Evolutionary conservation across 352 stramenopile species (phyloP).

Genomic region (Globisporangium paddicum): DNA sequence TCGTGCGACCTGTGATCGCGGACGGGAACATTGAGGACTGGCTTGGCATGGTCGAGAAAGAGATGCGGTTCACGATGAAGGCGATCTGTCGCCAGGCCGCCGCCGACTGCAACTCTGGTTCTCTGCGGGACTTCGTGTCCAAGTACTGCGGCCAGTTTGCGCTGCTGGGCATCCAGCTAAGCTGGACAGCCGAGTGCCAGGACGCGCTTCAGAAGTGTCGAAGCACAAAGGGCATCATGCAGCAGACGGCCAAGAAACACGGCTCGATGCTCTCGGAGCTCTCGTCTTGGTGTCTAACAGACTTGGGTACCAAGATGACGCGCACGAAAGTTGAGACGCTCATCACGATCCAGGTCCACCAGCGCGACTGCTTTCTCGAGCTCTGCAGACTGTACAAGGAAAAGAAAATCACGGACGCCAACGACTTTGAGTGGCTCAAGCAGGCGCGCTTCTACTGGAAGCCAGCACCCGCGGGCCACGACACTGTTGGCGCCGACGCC

Average conservation of each 20-base stretch:
- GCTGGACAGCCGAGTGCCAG: conserved; percentile 71
- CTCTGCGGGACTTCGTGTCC: conserved; percentile 63
- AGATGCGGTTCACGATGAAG: conserved; percentile 72
- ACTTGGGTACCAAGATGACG: conserved; percentile 88
- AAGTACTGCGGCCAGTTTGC: conserved; percentile 73
- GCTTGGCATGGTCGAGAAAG: conserved; percentile 59
- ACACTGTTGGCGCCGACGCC: conserved; percentile 85
- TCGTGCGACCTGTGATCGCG: conserved; percentile 46
- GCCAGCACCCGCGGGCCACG: conserved; percentile 49
- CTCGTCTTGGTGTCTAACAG: conserved; percentile 88
- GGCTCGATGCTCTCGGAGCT: conserved; percentile 81
- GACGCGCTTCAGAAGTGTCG: conserved; percentile 75
- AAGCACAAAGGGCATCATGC: conserved; percentile 81
- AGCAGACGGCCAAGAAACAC: conserved; percentile 79
- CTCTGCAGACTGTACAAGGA: conserved; percentile 72
- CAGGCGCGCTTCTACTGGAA: conserved; percentile 79
- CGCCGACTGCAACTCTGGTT: conserved; percentile 39
- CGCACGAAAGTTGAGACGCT: conserved; percentile 92
- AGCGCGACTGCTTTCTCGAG: conserved; percentile 77
- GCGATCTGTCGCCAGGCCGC: conserved; percentile 52
- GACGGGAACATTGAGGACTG: conserved; percentile 86
- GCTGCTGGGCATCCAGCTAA: conserved; percentile 70
- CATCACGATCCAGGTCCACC: conserved; percentile 92
- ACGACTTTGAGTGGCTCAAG: conserved; percentile 84
- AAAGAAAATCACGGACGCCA: conserved; percentile 69